These are phyloP conservation scores for Fusarium citri DNA, from an alignment of 2,329 filamentous ascomycete genomes.

Conservation along the genomic window DNA sequence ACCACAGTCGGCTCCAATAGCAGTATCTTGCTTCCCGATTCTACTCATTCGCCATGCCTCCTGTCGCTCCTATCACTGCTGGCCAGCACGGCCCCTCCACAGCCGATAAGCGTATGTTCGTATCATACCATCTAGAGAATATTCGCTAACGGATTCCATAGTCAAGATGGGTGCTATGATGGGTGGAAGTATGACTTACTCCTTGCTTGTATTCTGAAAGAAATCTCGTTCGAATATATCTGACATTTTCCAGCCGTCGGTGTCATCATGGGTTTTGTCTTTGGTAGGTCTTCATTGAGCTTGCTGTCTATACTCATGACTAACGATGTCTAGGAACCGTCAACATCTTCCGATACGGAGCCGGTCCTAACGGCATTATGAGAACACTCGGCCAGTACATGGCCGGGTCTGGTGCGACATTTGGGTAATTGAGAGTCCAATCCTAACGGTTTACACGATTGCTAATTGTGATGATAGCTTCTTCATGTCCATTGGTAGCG, in stretches of 20 bases:
- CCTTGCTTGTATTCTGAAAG: not conserved
- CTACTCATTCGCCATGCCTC: conserved; percentile 51
- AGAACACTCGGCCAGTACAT: conserved; percentile 96
- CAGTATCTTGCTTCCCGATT: not conserved
- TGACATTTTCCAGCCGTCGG: conserved; percentile 78
- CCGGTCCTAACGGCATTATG: conserved; percentile 93
- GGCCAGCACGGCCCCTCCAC: conserved; percentile 63
- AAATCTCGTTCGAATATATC: conserved; percentile 24
- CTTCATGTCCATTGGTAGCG: conserved; percentile 99
- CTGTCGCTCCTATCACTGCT: conserved; percentile 54
- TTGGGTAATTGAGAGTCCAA: conserved; percentile 72
- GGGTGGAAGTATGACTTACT: conserved; percentile 84
- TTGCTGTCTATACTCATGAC: not conserved
- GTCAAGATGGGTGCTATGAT: conserved; percentile 97
- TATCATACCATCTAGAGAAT: conserved; percentile 11
- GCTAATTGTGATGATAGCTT: conserved; percentile 65
- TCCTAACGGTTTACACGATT: not conserved
- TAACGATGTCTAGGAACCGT: conserved; percentile 74
- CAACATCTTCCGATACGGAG: conserved; percentile 95
- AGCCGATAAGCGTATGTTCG: conserved; percentile 64
- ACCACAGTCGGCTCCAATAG: not conserved
- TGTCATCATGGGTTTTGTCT: conserved; percentile 97
- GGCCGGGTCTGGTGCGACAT: conserved; percentile 92
- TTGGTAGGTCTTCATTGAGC: conserved; percentile 68
- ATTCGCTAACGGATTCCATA: conserved; percentile 41